These are phyloP conservation scores for Capsicum pubescens DNA, from an alignment of 257 asterid species.

Conservation along the genomic window DNA sequence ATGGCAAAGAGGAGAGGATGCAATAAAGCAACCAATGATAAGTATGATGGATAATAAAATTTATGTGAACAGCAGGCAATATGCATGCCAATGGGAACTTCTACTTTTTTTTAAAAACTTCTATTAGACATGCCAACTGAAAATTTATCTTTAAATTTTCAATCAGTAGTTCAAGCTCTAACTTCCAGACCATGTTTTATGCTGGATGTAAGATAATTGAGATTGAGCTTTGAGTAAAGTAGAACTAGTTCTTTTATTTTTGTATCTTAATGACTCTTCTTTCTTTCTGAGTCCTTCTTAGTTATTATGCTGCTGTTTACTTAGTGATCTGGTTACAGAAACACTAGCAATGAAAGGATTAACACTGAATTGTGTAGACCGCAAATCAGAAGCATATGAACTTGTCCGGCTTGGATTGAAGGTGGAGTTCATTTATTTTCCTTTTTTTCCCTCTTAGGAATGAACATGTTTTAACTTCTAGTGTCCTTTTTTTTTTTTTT, in stretches of 20 bases:
- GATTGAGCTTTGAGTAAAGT: slow-evolving; percentile 19
- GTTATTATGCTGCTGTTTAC: slow-evolving; percentile 10
- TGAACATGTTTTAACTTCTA: background rate
- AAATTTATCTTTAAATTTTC: background rate
- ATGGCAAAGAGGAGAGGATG: background rate
- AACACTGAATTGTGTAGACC: slow-evolving; percentile 95
- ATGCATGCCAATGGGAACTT: background rate
- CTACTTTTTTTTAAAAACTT: background rate
- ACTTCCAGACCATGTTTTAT: slow-evolving; percentile 16
- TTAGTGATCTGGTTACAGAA: slow-evolving; percentile 57
- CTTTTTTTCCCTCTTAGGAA: slow-evolving; percentile 22
- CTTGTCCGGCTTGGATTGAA: slow-evolving; percentile 95
- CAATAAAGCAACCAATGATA: background rate
- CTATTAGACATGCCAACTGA: background rate
- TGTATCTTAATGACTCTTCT: slow-evolving; percentile 6
- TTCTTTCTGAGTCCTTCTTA: slow-evolving; percentile 19
- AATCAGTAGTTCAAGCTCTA: background rate
- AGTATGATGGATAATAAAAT: slow-evolving; percentile 6
- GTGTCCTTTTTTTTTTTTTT: background rate
- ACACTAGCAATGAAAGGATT: slow-evolving; percentile 98
- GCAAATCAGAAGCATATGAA: slow-evolving; percentile 96
- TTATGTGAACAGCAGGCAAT: background rate
- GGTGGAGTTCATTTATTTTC: slow-evolving; percentile 51
- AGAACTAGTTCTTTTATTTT: background rate
- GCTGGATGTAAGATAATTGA: slow-evolving; percentile 3